A percentile compares a stretch with the other conserved stretches of the same genome.
Conservation (phyloP, 345 rosid genomes). For the Camelina sativa region DNA sequence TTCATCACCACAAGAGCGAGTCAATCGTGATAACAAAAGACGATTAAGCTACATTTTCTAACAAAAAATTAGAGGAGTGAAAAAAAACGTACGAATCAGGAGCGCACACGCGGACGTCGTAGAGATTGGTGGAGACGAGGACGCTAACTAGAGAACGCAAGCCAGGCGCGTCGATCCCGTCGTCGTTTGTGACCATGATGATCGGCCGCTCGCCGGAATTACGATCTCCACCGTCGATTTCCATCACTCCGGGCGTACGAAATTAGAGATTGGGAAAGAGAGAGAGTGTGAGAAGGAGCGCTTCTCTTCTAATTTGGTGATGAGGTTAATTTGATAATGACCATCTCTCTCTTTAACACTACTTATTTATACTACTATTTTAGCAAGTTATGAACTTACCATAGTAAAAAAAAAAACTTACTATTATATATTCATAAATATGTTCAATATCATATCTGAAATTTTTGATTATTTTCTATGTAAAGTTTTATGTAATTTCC, state of each 20-base stretch:
- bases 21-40: background rate
- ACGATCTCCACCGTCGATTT: constrained; percentile 18
- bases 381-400: background rate
- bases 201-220: constrained; percentile 47
- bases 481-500: background rate
- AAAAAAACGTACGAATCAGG: constrained; percentile 74
- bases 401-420: too few relatives aligned
- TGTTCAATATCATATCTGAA: too few relatives aligned
- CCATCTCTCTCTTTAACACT: background rate
- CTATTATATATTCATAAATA: too few relatives aligned
- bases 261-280: background rate
- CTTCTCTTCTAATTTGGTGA: background rate
- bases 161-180: constrained; percentile 94
- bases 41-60: constrained; percentile 20
- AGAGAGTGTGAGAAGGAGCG: background rate
- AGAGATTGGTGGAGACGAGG: constrained; percentile 70
- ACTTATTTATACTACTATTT: background rate
- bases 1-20: background rate
- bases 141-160: constrained; percentile 67
- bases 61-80: background rate
- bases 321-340: background rate
- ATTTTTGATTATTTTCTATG: background rate
- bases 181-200: constrained; percentile 87
- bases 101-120: constrained; percentile 78
- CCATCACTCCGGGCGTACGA: constrained; percentile 36